phyloP scores from a whole-genome alignment of 306 rosid genomes.

The Gastrolobium villosum region DNA sequence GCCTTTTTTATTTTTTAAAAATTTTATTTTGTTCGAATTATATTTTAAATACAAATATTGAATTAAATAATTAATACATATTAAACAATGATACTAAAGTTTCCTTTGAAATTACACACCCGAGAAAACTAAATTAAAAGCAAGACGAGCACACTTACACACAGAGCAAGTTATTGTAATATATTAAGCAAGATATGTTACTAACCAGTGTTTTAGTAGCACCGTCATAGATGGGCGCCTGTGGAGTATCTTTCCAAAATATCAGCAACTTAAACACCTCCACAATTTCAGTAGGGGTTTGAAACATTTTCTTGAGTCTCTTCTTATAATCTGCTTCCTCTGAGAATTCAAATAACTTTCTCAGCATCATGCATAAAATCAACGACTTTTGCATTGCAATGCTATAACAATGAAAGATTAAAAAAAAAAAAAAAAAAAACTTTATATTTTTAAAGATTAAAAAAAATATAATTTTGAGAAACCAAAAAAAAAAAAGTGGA shows the following conservation, averaged over 20 bases:
- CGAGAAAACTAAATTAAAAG: not conserved
- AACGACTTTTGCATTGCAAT: not conserved
- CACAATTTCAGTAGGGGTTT: conserved; percentile 50
- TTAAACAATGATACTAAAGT: not conserved
- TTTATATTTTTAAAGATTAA: too few relatives aligned
- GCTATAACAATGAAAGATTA: too few relatives aligned
- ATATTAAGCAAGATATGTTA: not conserved
- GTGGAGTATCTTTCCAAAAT: conserved; percentile 32
- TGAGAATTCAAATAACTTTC: conserved; percentile 2
- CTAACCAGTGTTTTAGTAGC: conserved; percentile 51
- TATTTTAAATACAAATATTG: too few relatives aligned
- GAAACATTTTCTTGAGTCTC: conserved; percentile 8
- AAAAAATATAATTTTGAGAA: too few relatives aligned
- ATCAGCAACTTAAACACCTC: conserved; percentile 48
- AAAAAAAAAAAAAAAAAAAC: too few relatives aligned
- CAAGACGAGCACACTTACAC: not conserved
- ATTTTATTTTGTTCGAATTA: too few relatives aligned
- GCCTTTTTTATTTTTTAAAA: too few relatives aligned
- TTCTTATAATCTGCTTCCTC: conserved; percentile 39
- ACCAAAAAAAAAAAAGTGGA: too few relatives aligned
- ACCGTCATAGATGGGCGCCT: conserved; percentile 57
- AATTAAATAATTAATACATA: too few relatives aligned
- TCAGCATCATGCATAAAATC: not conserved
- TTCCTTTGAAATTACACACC: not conserved
- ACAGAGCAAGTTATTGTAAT: too few relatives aligned